Evolutionary conservation across 768 basidiomycete species (phyloP), one percentile per base, ranked within the genome.

Genomic region (Cystobasidium ongulense): DNA sequence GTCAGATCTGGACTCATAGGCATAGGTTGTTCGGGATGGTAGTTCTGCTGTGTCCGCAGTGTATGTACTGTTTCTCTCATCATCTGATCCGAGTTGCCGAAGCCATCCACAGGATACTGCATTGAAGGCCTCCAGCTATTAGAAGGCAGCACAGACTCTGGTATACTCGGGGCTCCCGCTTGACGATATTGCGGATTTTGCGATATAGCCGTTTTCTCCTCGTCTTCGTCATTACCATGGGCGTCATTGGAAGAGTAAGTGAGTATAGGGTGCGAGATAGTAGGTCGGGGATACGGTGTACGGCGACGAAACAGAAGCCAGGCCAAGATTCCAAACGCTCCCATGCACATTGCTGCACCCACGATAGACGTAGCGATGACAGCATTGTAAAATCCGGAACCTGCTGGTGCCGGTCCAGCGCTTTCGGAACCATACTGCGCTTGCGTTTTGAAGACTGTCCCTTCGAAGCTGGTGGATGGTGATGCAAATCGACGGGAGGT

Each of bases 321-420:
- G 21, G 39, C 31, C 15, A 66, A 29, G 17, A 66, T 35, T 4
- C 64, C 64, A 36, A 66, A 38, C 4, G 64, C 64, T 7, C 64
- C 39, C 64, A 66, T 66, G 41, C 35, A 66, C 64, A 66, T 66
- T 23, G 41, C 39, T 4, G 64, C 64, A 54, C 64, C 64, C 11
- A 66, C 41, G 27, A 66, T 46, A 29, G 64, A 66, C 10, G 64
- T 66, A 5, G 39, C 64, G 27, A 66, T 66, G 10, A 66, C 64
- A 21, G 43, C 64, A 36, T 66, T 43, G 64, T 66, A 66, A 15
- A 66, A 43, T 7, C 43, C 43, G 21, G 31, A 41, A 8, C 39
- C 39, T 15, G 64, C 10, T 23, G 53, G 8, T 7, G 8, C 53
- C 8, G 39, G 39, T 41, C 39, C 39, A 18, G 39, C 39, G 7